phyloP scores from a whole-genome alignment of 2,329 filamentous ascomycete genomes.

The Hymenotorrendiella dingleyae region DNA sequence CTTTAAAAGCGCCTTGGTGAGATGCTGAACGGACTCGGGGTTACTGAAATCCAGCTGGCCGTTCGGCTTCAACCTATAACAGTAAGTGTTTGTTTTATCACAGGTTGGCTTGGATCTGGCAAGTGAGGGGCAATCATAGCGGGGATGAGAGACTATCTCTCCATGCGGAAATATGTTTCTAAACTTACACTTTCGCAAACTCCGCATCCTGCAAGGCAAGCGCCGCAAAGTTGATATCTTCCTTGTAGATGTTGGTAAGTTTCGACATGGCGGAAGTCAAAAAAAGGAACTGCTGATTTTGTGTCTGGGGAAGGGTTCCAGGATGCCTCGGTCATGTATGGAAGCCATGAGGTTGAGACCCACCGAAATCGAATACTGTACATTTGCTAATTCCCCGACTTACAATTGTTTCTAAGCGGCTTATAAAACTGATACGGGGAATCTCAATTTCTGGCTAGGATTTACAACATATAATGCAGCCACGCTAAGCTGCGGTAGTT shows the following conservation, averaged over 20 bases:
- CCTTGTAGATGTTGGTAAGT: conserved; percentile 43
- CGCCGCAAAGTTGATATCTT: conserved; percentile 54
- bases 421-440: no score
- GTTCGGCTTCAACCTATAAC: conserved; percentile 42
- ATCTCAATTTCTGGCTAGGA: no score
- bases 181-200: conserved; percentile 51
- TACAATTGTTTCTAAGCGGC: no score
- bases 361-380: no score
- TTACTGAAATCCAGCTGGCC: conserved; percentile 74
- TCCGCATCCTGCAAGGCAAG: conserved; percentile 53
- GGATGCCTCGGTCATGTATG: no score
- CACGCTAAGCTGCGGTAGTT: no score
- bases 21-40: conserved; percentile 67
- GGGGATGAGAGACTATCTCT: no score
- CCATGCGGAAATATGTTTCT: no score
- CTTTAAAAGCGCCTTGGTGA: conserved; percentile 74
- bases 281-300: background rate
- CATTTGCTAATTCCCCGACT: no score
- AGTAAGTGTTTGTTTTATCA: background rate
- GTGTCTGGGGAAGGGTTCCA: background rate
- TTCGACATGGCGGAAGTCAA: conserved; percentile 17
- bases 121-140: background rate
- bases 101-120: background rate
- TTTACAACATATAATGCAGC: no score
- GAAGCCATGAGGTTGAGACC: no score